A percentile compares a stretch with the other conserved stretches of the same genome.
Evolutionary conservation across 202 grass and related monocot species (phyloP).

Genomic region (Panicum hallii): DNA sequence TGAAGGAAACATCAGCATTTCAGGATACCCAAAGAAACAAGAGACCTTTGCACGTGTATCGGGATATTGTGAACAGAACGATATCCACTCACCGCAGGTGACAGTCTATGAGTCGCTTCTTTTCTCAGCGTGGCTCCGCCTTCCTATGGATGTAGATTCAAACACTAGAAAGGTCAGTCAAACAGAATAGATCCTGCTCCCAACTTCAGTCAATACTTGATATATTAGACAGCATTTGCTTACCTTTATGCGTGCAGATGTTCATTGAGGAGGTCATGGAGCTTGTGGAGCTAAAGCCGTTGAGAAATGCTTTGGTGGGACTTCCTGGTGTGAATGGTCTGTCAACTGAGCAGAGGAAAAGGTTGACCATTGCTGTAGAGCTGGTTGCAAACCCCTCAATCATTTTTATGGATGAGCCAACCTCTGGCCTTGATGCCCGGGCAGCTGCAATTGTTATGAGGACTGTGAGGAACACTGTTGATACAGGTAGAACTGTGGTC

Average conservation of each 20-base stretch:
- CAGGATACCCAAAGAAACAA: slow-evolving; percentile 90
- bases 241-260: slow-evolving; percentile 64
- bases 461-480: slow-evolving; percentile 85
- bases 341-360: slow-evolving; percentile 92
- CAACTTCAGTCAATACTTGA: slow-evolving; percentile 5
- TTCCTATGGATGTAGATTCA: slow-evolving; percentile 73
- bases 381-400: slow-evolving; percentile 96
- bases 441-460: slow-evolving; percentile 98
- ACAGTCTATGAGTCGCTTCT: slow-evolving; percentile 83
- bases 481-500: slow-evolving; percentile 92
- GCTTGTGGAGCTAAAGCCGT: slow-evolving; percentile 80
- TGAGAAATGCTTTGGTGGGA: slow-evolving; percentile 82
- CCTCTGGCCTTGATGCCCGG: slow-evolving; percentile 89
- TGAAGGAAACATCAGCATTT: slow-evolving; percentile 79
- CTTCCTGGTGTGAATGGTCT: slow-evolving; percentile 86
- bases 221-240: slow-evolving; percentile 7
- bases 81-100: slow-evolving; percentile 91
- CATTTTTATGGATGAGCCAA: slow-evolving; percentile 98
- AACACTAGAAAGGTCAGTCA: slow-evolving; percentile 70
- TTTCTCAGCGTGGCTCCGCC: slow-evolving; percentile 90
- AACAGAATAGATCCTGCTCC: background rate
- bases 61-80: slow-evolving; percentile 87
- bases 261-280: slow-evolving; percentile 96
- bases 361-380: slow-evolving; percentile 88
- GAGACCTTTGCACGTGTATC: slow-evolving; percentile 92